These are phyloP conservation scores for Aristolochia fimbriata DNA, from an alignment of 164 flowering plant species.

Conservation along the genomic window DNA sequence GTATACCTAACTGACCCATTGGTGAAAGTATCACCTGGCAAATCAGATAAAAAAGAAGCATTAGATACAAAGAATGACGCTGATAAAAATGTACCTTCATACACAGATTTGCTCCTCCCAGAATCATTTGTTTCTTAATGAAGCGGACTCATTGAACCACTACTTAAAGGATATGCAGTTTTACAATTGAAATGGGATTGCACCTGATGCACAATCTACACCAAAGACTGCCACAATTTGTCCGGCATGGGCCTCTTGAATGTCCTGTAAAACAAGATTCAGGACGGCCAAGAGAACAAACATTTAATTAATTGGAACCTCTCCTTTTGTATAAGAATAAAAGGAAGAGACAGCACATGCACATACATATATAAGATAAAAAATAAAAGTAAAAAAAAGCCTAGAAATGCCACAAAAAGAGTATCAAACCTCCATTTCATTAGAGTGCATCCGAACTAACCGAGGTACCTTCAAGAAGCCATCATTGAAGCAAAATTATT, in stretches of 20 bases:
- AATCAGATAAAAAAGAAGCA: background rate
- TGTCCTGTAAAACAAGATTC: slow-evolving; percentile 44
- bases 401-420: background rate
- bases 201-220: slow-evolving; percentile 99
- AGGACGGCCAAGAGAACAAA: background rate
- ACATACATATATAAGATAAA: no score
- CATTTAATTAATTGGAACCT: background rate
- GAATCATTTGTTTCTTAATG: no score
- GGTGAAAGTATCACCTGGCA: slow-evolving; percentile 91
- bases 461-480: slow-evolving; percentile 70
- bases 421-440: slow-evolving; percentile 94
- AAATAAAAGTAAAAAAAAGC: no score
- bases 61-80: no score
- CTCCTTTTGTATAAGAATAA: no score
- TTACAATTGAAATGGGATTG: background rate
- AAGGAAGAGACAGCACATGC: no score
- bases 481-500: background rate
- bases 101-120: no score
- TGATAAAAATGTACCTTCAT: no score
- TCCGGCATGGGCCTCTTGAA: slow-evolving; percentile 99
- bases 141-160: no score
- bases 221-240: slow-evolving; percentile 99
- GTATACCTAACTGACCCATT: slow-evolving; percentile 91
- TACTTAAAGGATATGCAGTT: no score
- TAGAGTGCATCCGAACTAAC: slow-evolving; percentile 92